Conservation (phyloP, 2,329 filamentous ascomycete species). For the Epichloe hybrida region DNA sequence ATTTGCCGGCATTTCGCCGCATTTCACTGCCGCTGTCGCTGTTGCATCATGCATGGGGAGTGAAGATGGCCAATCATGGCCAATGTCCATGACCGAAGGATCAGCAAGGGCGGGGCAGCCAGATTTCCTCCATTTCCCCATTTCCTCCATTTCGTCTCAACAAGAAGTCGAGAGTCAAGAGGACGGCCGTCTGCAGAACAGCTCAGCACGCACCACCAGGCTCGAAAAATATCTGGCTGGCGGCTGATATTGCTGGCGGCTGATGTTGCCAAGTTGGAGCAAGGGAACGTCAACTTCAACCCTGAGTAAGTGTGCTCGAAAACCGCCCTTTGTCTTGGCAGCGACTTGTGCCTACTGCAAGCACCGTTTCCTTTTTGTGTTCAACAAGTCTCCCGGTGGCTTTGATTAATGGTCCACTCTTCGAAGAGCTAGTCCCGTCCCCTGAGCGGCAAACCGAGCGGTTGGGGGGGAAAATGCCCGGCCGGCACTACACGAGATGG, state of each 20-base stretch:
- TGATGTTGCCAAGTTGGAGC: background rate
- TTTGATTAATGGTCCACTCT: slow-evolving; percentile 6
- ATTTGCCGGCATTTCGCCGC: too few species aligned
- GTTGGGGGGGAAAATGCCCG: background rate
- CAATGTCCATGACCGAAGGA: background rate
- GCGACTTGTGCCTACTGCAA: too few species aligned
- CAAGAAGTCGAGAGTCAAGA: too few species aligned
- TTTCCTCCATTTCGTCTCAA: too few species aligned
- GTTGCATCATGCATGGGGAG: too few species aligned
- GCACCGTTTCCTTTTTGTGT: background rate
- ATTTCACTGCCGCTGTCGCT: too few species aligned
- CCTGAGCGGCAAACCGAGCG: background rate
- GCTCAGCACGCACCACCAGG: background rate
- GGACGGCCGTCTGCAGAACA: background rate
- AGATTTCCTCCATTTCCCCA: too few species aligned
- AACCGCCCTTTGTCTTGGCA: slow-evolving; percentile 1
- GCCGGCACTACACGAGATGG: background rate
- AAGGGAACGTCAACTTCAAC: background rate
- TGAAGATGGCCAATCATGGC: background rate
- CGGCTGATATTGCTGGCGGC: background rate
- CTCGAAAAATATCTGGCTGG: background rate
- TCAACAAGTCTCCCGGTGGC: background rate
- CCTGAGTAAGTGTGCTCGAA: background rate
- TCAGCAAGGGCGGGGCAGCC: background rate
- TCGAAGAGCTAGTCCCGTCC: background rate